phyloP scores from a whole-genome alignment of 208 protist genomes.

The Leishmania tarentolae region DNA sequence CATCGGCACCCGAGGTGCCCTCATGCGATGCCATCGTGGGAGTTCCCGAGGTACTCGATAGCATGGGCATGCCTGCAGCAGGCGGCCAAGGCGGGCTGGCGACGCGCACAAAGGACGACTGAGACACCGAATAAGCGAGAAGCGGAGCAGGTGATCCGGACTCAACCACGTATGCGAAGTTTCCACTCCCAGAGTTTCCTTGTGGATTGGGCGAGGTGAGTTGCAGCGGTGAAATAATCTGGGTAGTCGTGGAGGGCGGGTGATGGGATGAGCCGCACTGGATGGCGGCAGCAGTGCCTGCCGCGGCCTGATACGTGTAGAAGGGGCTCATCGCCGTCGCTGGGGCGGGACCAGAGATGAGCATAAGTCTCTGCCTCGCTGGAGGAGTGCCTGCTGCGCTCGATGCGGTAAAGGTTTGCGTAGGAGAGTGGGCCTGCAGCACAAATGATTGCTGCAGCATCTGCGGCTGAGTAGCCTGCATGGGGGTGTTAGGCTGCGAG shows the following conservation, averaged over 20 bases:
- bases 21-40: background rate
- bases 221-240: constrained; percentile 18
- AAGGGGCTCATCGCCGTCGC: background rate
- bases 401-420: constrained; percentile 6
- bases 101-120: background rate
- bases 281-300: constrained; percentile 15
- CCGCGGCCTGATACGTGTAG: constrained; percentile 16
- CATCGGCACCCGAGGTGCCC: background rate
- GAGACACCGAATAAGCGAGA: constrained; percentile 7
- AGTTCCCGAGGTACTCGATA: background rate
- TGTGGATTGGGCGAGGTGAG: constrained; percentile 16
- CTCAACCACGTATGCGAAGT: constrained; percentile 24
- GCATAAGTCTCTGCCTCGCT: constrained; percentile 13
- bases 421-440: constrained; percentile 11
- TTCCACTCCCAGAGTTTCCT: background rate
- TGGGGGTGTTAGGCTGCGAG: constrained; percentile 20
- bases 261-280: constrained; percentile 15
- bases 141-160: constrained; percentile 3
- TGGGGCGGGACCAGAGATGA: constrained; percentile 7
- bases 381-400: constrained; percentile 6
- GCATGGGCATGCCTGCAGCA: background rate
- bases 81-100: constrained; percentile 1
- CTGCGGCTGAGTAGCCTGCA: constrained; percentile 15
- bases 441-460: constrained; percentile 18
- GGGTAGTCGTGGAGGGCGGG: constrained; percentile 1